These are phyloP conservation scores for Arthrobotrys conoides DNA, from an alignment of 2,329 filamentous ascomycete species.

Conservation along the genomic window DNA sequence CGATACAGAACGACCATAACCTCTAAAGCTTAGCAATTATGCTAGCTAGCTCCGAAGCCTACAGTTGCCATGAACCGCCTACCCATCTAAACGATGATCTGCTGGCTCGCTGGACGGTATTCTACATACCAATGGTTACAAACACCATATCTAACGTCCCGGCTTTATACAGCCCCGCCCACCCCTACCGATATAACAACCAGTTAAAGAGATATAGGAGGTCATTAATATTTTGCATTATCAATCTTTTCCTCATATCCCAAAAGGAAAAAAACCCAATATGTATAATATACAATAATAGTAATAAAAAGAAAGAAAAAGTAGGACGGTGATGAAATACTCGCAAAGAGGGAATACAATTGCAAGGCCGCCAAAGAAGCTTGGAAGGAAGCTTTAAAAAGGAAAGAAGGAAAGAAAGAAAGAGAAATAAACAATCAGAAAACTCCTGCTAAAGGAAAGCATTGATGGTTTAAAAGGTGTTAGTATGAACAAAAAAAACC, in stretches of 20 bases:
- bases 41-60: not conserved
- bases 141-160: not conserved
- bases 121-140: not conserved
- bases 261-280: constrained; percentile 7
- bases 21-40: not conserved
- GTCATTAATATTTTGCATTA: constrained; percentile 49
- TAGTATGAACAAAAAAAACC: not conserved
- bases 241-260: not conserved
- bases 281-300: constrained; percentile 16
- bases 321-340: not conserved
- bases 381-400: not conserved
- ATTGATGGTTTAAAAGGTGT: constrained; percentile 10
- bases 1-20: not conserved
- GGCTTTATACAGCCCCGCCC: not conserved
- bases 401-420: constrained; percentile 2
- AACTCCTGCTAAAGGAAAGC: constrained; percentile 43
- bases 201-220: not conserved
- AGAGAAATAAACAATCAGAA: not conserved
- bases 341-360: constrained; percentile 11
- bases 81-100: not conserved
- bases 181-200: not conserved
- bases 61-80: not conserved
- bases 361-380: constrained; percentile 10
- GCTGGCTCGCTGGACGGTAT: not conserved
- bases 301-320: not conserved